Evolutionary conservation across 1,139 yeast species (phyloP).

Genomic region (Suhomyces kunorum): DNA sequence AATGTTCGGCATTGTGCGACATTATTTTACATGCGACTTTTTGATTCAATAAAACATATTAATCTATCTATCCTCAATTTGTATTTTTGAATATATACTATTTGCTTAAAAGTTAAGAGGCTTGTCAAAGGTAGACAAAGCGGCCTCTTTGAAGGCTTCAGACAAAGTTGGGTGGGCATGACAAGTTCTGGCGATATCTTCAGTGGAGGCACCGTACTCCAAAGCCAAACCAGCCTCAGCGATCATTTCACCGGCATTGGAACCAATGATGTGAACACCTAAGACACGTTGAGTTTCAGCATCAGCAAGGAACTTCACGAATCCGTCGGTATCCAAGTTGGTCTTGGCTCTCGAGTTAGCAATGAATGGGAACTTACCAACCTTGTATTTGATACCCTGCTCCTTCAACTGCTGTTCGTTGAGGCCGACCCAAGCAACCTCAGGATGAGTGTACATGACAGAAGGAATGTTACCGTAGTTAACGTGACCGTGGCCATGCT

Average conservation of each 20-base stretch:
- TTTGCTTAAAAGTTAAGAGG: slow-evolving; percentile 70
- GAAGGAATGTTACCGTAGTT: slow-evolving; percentile 97
- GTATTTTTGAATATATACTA: slow-evolving; percentile 5
- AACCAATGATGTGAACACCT: slow-evolving; percentile 97
- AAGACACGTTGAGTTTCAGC: slow-evolving; percentile 95
- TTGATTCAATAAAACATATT: not conserved
- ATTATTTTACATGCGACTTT: not conserved
- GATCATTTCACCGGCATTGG: slow-evolving; percentile 99
- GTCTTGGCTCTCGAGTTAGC: slow-evolving; percentile 99
- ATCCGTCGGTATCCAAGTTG: slow-evolving; percentile 94
- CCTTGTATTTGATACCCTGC: slow-evolving; percentile 86
- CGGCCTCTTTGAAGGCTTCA: slow-evolving; percentile 99
- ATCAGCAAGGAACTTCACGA: slow-evolving; percentile 93
- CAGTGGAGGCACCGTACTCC: slow-evolving; percentile 98
- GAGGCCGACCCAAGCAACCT: slow-evolving; percentile 99
- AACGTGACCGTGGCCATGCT: slow-evolving; percentile 94
- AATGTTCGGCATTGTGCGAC: slow-evolving; percentile 7
- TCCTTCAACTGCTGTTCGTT: slow-evolving; percentile 94
- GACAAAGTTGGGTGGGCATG: slow-evolving; percentile 99
- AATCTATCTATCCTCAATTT: slow-evolving; percentile 1
- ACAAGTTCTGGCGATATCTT: slow-evolving; percentile 95
- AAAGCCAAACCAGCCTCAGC: slow-evolving; percentile 97
- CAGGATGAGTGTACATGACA: slow-evolving; percentile 99
- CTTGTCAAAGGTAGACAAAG: slow-evolving; percentile 87
- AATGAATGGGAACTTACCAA: slow-evolving; percentile 97